Evolutionary conservation across 1,139 yeast genomes (phyloP).

Genomic region (Kodamaea derodonti): DNA sequence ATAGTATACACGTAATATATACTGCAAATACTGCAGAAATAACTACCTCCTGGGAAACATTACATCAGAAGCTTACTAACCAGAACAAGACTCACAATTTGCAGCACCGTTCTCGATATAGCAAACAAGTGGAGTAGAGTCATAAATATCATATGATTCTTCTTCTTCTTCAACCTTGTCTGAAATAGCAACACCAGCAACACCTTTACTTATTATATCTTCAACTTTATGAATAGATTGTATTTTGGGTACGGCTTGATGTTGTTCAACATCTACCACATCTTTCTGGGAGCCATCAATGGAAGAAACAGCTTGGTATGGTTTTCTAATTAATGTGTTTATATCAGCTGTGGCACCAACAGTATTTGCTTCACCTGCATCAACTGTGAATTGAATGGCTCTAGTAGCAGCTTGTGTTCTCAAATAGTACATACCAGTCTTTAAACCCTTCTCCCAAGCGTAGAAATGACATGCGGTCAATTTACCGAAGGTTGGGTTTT

Average conservation of each 20-base stretch:
- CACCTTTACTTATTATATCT: slow-evolving; percentile 7
- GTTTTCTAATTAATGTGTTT: slow-evolving; percentile 8
- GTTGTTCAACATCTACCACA: slow-evolving; percentile 6
- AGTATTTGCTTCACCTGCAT: slow-evolving; percentile 28
- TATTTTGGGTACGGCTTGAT: slow-evolving; percentile 6
- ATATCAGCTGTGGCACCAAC: slow-evolving; percentile 10
- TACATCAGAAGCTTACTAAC: too few species aligned
- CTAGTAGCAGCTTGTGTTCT: slow-evolving; percentile 63
- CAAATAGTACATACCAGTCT: slow-evolving; percentile 62
- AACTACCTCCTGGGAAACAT: too few species aligned
- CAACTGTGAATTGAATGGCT: slow-evolving; percentile 60
- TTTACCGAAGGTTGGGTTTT: slow-evolving; percentile 55
- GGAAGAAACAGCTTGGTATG: slow-evolving; percentile 7
- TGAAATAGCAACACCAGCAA: slow-evolving; percentile 8
- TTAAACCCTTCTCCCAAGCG: slow-evolving; percentile 61
- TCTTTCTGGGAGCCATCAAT: slow-evolving; percentile 7
- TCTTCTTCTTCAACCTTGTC: slow-evolving; percentile 8
- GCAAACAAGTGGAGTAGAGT: slow-evolving; percentile 38
- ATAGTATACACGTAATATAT: not conserved
- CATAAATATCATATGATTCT: slow-evolving; percentile 24
- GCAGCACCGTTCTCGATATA: slow-evolving; percentile 28
- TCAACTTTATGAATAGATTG: slow-evolving; percentile 4
- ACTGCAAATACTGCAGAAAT: too few species aligned
- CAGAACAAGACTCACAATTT: slow-evolving; percentile 48
- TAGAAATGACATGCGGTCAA: slow-evolving; percentile 59